Percentiles rank a stretch among this genome's conserved stretches.
These are phyloP conservation scores for Coelastrella sp. DNA, from an alignment of 139 green algal species.

Conservation along the genomic window DNA sequence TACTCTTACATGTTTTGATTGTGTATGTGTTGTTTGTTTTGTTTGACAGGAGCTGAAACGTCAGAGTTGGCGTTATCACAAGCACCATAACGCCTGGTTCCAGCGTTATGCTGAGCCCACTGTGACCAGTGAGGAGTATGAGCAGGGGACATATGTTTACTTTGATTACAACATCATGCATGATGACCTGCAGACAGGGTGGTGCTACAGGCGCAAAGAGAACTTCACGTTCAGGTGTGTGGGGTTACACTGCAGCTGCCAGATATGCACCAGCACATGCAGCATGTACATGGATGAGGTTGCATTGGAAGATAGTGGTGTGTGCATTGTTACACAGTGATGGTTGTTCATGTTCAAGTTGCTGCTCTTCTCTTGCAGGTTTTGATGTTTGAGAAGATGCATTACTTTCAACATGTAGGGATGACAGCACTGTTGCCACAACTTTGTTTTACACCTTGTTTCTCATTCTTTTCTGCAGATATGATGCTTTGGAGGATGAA, in stretches of 20 bases:
- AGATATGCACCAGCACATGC: background rate
- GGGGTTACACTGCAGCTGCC: background rate
- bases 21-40: background rate
- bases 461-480: background rate
- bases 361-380: too few relatives aligned
- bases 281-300: background rate
- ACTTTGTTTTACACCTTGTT: background rate
- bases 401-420: background rate
- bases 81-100: slow-evolving; percentile 89
- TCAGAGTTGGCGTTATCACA: slow-evolving; percentile 97
- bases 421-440: background rate
- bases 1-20: background rate
- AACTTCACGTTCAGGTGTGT: slow-evolving; percentile 90
- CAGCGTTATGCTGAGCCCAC: slow-evolving; percentile 93
- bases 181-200: slow-evolving; percentile 80
- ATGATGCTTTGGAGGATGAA: slow-evolving; percentile 53
- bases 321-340: too few relatives aligned
- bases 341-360: too few relatives aligned
- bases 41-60: slow-evolving; percentile 86
- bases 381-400: too few relatives aligned
- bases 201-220: slow-evolving; percentile 92
- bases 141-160: slow-evolving; percentile 92
- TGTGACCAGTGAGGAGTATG: slow-evolving; percentile 90
- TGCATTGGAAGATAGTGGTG: background rate
- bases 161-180: slow-evolving; percentile 88